phyloP scores from a whole-genome alignment of 176 grass and related monocot genomes.

The Carex littledalei region DNA sequence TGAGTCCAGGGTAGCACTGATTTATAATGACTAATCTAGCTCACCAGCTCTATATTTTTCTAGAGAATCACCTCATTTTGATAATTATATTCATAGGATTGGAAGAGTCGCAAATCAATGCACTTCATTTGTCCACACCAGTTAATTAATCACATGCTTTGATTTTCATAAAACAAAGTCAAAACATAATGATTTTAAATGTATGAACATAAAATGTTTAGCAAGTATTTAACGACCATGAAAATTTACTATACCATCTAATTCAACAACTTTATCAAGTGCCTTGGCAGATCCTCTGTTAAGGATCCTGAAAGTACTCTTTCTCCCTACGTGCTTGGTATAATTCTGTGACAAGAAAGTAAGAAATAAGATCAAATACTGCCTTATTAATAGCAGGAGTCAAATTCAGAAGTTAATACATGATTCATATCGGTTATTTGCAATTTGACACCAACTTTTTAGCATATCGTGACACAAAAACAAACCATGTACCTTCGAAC shows the following conservation, averaged over 20 bases:
- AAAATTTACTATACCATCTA: slow-evolving; percentile 57
- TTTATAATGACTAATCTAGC: not conserved
- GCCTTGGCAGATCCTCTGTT: slow-evolving; percentile 99
- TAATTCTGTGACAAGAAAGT: slow-evolving; percentile 60
- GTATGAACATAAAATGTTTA: not conserved
- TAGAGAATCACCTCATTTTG: not conserved
- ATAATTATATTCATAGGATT: not conserved
- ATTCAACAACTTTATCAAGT: slow-evolving; percentile 92
- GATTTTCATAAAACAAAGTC: not conserved
- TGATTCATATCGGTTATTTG: not conserved
- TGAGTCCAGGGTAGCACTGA: not conserved
- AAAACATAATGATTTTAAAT: not conserved
- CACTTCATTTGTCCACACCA: not conserved
- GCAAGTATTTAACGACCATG: not conserved
- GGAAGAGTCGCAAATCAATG: not conserved
- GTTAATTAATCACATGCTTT: not conserved
- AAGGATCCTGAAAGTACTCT: slow-evolving; percentile 96
- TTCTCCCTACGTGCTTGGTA: slow-evolving; percentile 80
- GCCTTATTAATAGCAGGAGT: not conserved
- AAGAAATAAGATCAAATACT: slow-evolving; percentile 20
- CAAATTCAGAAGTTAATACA: not conserved
- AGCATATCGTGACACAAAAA: not conserved
- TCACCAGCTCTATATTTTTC: not conserved
- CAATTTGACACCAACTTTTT: not conserved
- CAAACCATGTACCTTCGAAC: not conserved